Evolutionary conservation across 83 land plant species (phyloP).

Genomic region (Diphasiastrum complanatum): DNA sequence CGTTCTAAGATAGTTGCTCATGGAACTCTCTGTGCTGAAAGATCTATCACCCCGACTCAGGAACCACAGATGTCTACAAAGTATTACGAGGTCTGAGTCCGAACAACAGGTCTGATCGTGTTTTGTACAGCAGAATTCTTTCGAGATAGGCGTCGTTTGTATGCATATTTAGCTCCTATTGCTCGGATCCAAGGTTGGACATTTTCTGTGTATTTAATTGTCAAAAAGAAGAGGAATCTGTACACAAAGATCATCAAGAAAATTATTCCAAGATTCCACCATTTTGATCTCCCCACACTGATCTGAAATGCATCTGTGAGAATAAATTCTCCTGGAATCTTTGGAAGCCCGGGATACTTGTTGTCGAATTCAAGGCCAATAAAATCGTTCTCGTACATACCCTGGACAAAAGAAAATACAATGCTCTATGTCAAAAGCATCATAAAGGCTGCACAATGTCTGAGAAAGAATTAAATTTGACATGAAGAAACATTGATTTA

Average conservation of each 20-base stretch:
- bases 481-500: too few species aligned
- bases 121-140: too few species aligned
- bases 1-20: too few species aligned
- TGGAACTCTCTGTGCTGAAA: too few species aligned
- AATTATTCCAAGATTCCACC: conserved; percentile 14
- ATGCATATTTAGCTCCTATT: too few species aligned
- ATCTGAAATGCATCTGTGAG: conserved; percentile 10
- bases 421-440: too few species aligned
- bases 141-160: too few species aligned
- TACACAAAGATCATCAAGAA: conserved; percentile 8
- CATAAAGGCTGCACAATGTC: conserved; percentile 8
- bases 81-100: too few species aligned
- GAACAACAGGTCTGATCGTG: too few species aligned
- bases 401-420: not conserved
- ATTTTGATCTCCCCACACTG: not conserved
- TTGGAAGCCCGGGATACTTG: not conserved
- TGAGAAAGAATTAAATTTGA: too few species aligned
- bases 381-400: conserved; percentile 15
- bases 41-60: too few species aligned
- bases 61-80: too few species aligned
- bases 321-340: conserved; percentile 6
- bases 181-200: conserved; percentile 3
- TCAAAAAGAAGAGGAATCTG: conserved; percentile 6
- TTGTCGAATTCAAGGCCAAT: not conserved
- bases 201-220: conserved; percentile 1